Base-by-base conservation (phyloP, 257 asterid genomes). In the Fraxinus excelsior region DNA sequence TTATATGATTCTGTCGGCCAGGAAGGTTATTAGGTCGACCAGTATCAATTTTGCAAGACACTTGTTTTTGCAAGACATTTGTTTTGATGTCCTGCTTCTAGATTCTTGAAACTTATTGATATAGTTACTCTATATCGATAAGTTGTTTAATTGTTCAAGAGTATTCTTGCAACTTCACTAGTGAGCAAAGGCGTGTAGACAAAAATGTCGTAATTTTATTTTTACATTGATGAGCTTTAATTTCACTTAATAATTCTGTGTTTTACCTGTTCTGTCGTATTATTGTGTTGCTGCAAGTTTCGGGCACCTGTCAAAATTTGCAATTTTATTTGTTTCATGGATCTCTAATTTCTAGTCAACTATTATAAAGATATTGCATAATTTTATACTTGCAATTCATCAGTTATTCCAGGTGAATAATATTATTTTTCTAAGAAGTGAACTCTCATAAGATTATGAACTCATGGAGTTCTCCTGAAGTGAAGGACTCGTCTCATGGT, bases 61-160 rank as follows among this genome's bases (percentile, higher is more conserved):
- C 35, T 32, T 32, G 35, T 32, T 32, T 32, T 32, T 32, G 35
- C 35, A 32, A 32, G 35, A 32, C 18, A 53, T 74, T 38, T 35
- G 66, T 70, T 76, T 64, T 70, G 19, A 19, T 80, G 40, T 23
- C 58, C 74, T 58, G 38, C 38, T 71, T 62, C 8, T 56, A 29
- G 77, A 38, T 71, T 13, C 35, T 0, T 35, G 67, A 64, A 25
- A 18, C 58, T 42, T 66, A 42, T 58, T 26, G 14, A 60, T 67
- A 14, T 67, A 62, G 76, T 80, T 82, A 23, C 14, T 77, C 21
- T 64, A 42, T 64, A 53, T n/a, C n/a, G n/a, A n/a, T n/a, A 74
- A 76, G 75, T 68, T 35, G 67, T 74, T 49, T 32, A 49, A 58
- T 60, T 23, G 65, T 40, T 70, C 58, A 7, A 19, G 2, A 35